These are phyloP conservation scores for Calocybe gambosa DNA, from an alignment of 1,284 basidiomycete species.

Conservation along the genomic window DNA sequence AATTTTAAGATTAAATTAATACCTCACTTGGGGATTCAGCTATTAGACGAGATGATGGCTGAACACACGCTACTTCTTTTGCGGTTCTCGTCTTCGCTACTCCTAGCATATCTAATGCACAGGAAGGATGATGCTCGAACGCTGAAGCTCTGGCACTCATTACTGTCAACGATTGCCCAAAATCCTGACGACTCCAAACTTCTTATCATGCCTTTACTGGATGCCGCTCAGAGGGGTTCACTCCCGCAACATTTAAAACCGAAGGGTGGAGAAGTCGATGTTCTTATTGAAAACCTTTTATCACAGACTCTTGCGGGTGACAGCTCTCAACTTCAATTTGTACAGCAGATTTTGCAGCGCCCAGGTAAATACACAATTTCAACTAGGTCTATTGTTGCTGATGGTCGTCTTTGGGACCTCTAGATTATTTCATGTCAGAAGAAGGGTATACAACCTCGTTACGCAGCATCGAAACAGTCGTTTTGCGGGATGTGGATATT, in stretches of 20 bases:
- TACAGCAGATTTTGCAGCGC: constrained; percentile 30
- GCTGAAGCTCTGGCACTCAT: constrained; percentile 36
- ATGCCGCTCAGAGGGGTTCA: constrained; percentile 28
- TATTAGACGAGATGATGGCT: constrained; percentile 38
- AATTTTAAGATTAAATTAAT: not conserved
- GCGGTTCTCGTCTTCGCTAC: constrained; percentile 32
- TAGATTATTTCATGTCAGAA: constrained; percentile 35
- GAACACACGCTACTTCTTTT: constrained; percentile 37
- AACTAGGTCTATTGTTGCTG: not conserved
- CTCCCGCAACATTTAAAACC: constrained; percentile 38
- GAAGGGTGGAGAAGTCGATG: constrained; percentile 37
- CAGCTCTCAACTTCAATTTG: constrained; percentile 21
- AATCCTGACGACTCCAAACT: constrained; percentile 23
- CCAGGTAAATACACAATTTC: constrained; percentile 24
- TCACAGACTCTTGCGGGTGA: constrained; percentile 20
- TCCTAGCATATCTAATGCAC: constrained; percentile 43
- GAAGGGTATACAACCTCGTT: constrained; percentile 29
- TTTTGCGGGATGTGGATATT: constrained; percentile 30
- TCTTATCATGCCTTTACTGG: constrained; percentile 31
- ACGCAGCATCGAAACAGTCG: constrained; percentile 29
- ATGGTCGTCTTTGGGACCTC: not conserved
- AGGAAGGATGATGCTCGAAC: constrained; percentile 30
- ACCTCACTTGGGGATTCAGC: constrained; percentile 24
- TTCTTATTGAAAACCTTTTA: constrained; percentile 27
- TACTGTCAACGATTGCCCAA: constrained; percentile 32